These are phyloP conservation scores for Apophysomyces elegans DNA, from an alignment of 371 early-diverging fungal genomes.

Conservation along the genomic window DNA sequence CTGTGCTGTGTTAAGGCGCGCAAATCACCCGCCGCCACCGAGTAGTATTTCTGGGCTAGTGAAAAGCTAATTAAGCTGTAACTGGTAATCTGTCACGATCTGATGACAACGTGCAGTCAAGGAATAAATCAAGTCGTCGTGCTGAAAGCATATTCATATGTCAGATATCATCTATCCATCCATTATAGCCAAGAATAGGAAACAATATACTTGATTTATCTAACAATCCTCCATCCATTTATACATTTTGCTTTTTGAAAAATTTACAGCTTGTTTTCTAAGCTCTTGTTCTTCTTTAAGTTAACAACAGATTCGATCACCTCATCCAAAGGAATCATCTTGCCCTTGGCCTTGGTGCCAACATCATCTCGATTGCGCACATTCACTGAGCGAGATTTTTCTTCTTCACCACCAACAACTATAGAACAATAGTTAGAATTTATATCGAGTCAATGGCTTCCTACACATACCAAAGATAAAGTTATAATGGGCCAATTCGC, in stretches of 20 bases:
- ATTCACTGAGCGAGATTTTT: constrained; percentile 83
- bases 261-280: constrained; percentile 60
- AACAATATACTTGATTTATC: too few relatives aligned
- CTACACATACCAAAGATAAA: constrained; percentile 65
- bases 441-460: constrained; percentile 12
- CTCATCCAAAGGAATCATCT: constrained; percentile 72
- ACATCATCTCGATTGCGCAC: constrained; percentile 89
- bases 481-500: constrained; percentile 87
- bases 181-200: too few relatives aligned
- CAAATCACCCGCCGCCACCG: too few relatives aligned
- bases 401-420: constrained; percentile 97
- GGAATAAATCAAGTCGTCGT: too few relatives aligned
- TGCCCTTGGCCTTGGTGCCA: constrained; percentile 81
- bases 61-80: too few relatives aligned
- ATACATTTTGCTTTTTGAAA: constrained; percentile 2
- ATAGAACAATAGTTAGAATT: constrained; percentile 43
- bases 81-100: too few relatives aligned
- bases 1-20: too few relatives aligned
- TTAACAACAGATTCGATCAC: constrained; percentile 64
- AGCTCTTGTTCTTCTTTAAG: constrained; percentile 61
- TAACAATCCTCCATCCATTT: background rate
- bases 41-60: too few relatives aligned
- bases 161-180: too few relatives aligned
- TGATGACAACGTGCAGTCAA: too few relatives aligned
- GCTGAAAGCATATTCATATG: too few relatives aligned